Evolutionary conservation across 106 monocot genomes (phyloP), one percentile per base, ranked within the genome.

Genomic region (Allium fistulosum): DNA sequence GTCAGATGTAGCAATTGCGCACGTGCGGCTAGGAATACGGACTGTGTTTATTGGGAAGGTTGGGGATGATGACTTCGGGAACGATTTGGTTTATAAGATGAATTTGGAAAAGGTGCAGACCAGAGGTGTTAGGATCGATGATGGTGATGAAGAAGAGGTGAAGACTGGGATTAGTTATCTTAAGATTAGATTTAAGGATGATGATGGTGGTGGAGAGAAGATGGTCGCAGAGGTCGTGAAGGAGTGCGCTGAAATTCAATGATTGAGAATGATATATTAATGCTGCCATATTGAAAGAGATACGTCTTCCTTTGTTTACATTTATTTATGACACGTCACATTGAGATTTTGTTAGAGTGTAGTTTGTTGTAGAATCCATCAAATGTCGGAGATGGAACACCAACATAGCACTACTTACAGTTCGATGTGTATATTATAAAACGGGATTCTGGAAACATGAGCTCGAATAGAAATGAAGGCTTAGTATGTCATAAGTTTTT

Each of bases 31-130:
- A 51, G 96, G 96, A 4, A 91, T 91, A 22, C 83, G 91, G 11
- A 88, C 84, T 0, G 91, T 84, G 47, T 88, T 96, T 76, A 91
- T 96, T 88, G 95, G 95, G 49, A 95, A 95, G 69, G 85, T 95
- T 28, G 95, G 95, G 0, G 81, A 85, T 17, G 95, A 95, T 53
- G 83, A 91, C 7, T 82, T 85, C 69, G 95, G 96, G 52, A 78
- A 78, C 61, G 96, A 92, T 26, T 57, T 96, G 17, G 83, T 92
- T 51, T 82, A 85, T 66, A 70, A 68, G 46, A 71, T 96, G 85
- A 86, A 91, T 66, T 17, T 57, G 11, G 88, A 96, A 72, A 84
- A 78, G 66, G 91, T 92, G 18, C 96, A 88, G 80, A 92, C 92
- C 11, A 80, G 96, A 13, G 88, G 83, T 10, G 77, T 96, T 12